These are phyloP conservation scores for Didymella keratinophila DNA, from an alignment of 2,329 filamentous ascomycete species.

Conservation along the genomic window DNA sequence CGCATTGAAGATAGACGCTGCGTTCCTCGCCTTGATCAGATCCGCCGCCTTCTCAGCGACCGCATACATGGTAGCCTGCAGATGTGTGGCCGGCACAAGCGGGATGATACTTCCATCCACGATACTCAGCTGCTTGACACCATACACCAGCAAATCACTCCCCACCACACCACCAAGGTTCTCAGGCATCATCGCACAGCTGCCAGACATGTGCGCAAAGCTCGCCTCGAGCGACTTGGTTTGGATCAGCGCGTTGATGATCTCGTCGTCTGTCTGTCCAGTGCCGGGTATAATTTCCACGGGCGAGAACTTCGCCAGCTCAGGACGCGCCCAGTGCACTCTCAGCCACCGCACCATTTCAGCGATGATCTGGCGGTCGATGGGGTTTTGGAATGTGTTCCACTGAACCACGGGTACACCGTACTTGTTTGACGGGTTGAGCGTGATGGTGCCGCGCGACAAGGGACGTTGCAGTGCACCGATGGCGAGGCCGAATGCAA, in stretches of 20 bases:
- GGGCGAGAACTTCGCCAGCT: constrained; percentile 43
- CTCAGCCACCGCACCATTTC: constrained; percentile 49
- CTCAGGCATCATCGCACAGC: constrained; percentile 42
- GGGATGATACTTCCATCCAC: constrained; percentile 45
- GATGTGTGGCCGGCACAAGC: constrained; percentile 39
- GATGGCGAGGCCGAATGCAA: constrained; percentile 34
- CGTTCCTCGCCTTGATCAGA: constrained; percentile 36
- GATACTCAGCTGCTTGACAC: constrained; percentile 36
- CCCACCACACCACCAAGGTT: constrained; percentile 39
- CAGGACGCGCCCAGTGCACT: constrained; percentile 41
- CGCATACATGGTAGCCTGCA: constrained; percentile 44
- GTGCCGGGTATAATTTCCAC: constrained; percentile 42
- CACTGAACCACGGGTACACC: constrained; percentile 45
- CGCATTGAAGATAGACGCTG: not conserved
- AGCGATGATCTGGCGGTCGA: constrained; percentile 47
- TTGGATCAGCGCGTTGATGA: constrained; percentile 26
- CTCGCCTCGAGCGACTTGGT: constrained; percentile 27
- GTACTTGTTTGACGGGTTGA: constrained; percentile 47
- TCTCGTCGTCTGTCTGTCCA: constrained; percentile 38
- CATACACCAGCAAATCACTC: constrained; percentile 36
- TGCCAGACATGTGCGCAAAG: constrained; percentile 40
- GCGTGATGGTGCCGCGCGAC: constrained; percentile 49
- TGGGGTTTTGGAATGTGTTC: constrained; percentile 47
- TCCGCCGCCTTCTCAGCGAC: constrained; percentile 46
- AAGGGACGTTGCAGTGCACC: constrained; percentile 34